Percentiles rank a stretch among this genome's conserved stretches.
Evolutionary conservation across 2,329 filamentous ascomycete species (phyloP).

Genomic region (Pseudogymnoascus sp.): DNA sequence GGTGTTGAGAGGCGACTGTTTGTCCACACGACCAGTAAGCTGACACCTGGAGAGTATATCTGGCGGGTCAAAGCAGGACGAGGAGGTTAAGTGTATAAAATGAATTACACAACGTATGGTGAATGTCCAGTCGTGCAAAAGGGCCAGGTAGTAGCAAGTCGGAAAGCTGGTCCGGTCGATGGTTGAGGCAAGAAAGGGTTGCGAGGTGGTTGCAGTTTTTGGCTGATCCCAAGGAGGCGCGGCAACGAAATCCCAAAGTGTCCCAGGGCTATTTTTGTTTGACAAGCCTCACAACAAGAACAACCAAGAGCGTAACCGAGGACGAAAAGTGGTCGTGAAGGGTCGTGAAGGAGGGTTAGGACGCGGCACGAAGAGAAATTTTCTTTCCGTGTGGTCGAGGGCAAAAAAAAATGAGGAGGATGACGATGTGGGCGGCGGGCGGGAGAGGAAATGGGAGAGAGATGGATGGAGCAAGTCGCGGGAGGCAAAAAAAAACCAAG

Average conservation of each 20-base stretch:
- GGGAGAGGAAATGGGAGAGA: not conserved
- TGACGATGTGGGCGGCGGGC: not conserved
- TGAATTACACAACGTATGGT: slow-evolving; percentile 1
- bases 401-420: not conserved
- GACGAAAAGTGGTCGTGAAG: not conserved
- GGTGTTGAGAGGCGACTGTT: slow-evolving; percentile 6
- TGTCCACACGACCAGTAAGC: slow-evolving; percentile 6
- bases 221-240: not conserved
- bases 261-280: not conserved
- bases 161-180: not conserved
- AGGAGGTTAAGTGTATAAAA: not conserved
- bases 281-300: slow-evolving; percentile 2
- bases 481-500: not conserved
- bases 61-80: not conserved
- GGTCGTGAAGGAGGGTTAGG: not conserved
- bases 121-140: not conserved
- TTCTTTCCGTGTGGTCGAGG: not conserved
- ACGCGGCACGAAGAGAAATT: not conserved
- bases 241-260: not conserved
- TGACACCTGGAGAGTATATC: slow-evolving; percentile 1
- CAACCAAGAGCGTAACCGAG: not conserved
- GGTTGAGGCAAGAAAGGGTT: not conserved
- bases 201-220: not conserved
- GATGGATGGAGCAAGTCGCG: not conserved
- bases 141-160: not conserved